phyloP scores from a whole-genome alignment of 306 rosid genomes.

The Astragalus membranaceus region DNA sequence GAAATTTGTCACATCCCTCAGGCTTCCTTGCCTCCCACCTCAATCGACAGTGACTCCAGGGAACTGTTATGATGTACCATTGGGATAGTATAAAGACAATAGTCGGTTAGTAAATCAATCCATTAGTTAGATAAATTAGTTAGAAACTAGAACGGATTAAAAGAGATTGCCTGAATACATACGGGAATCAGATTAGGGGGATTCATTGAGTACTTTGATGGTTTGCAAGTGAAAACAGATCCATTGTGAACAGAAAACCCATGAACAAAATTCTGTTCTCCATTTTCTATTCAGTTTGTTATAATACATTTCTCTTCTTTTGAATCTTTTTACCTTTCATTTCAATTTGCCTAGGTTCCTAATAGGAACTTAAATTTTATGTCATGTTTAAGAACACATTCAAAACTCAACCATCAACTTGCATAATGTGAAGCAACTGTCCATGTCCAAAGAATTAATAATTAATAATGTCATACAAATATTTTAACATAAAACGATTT shows the following conservation, averaged over 20 bases:
- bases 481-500: slow-evolving; percentile 18
- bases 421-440: not conserved
- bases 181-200: not conserved
- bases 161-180: not conserved
- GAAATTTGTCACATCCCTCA: not conserved
- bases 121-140: not conserved
- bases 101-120: not conserved
- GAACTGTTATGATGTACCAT: not conserved
- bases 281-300: not conserved
- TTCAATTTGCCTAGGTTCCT: not conserved
- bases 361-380: not conserved
- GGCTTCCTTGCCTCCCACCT: slow-evolving; percentile 1
- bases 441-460: not conserved
- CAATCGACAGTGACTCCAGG: not conserved
- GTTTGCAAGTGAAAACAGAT: not conserved
- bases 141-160: not conserved
- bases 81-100: not conserved
- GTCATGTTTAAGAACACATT: not conserved
- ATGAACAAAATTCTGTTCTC: not conserved
- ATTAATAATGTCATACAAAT: not conserved
- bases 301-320: not conserved
- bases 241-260: not conserved
- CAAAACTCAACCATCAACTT: not conserved
- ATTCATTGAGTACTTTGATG: not conserved
- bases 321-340: not conserved